phyloP scores from a whole-genome alignment of 345 rosid species.

The Hypericum androsaemum region DNA sequence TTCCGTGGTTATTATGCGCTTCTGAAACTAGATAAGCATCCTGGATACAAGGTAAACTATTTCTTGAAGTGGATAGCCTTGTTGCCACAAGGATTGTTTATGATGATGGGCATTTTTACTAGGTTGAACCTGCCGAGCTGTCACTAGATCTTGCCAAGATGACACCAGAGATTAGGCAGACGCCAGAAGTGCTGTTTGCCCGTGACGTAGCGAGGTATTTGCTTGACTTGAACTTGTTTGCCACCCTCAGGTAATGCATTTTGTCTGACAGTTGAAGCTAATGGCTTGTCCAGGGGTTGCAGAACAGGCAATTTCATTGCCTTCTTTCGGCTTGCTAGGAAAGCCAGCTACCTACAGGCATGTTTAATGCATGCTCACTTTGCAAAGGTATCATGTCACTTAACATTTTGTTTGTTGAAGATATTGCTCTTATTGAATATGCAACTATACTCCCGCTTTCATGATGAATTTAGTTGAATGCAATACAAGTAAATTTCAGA shows the following conservation, averaged over 20 bases:
- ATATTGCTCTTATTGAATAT: neutral
- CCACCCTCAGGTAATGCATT: constrained; percentile 17
- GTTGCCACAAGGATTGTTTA: constrained; percentile 12
- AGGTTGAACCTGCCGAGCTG: constrained; percentile 99
- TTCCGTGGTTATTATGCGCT: constrained; percentile 98
- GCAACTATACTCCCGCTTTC: too few species aligned
- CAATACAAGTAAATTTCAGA: too few species aligned
- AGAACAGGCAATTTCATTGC: constrained; percentile 81
- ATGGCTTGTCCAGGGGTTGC: constrained; percentile 59
- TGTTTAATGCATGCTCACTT: constrained; percentile 99
- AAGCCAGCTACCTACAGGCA: constrained; percentile 91
- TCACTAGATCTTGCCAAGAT: constrained; percentile 97
- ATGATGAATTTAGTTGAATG: too few species aligned
- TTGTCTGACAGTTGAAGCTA: constrained; percentile 23
- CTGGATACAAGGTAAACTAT: constrained; percentile 84
- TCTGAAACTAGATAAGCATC: constrained; percentile 98
- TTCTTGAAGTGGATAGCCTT: constrained; percentile 11
- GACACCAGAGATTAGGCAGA: constrained; percentile 89
- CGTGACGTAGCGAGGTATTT: constrained; percentile 86
- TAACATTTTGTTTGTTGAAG: constrained; percentile 3
- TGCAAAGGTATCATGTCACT: constrained; percentile 52
- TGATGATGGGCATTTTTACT: constrained; percentile 19
- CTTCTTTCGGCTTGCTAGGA: constrained; percentile 86
- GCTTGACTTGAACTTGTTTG: constrained; percentile 4
- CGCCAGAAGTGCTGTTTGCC: constrained; percentile 82